phyloP scores from a whole-genome alignment of 208 protist species.

The Trypanosoma avium region DNA sequence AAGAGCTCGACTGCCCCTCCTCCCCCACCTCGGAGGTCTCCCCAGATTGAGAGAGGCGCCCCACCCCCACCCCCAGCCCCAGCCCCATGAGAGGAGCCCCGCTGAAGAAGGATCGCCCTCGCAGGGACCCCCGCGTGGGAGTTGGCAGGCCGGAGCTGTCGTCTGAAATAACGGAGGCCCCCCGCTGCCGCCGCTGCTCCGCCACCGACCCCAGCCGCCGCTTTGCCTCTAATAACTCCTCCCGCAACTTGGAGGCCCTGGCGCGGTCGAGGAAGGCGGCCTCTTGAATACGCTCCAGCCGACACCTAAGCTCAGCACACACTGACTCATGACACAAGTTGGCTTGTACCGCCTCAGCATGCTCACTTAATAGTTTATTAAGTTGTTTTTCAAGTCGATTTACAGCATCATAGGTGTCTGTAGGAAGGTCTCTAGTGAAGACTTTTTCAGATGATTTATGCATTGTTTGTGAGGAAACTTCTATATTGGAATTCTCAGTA shows the following conservation, averaged over 20 bases:
- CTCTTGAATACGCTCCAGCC: slow-evolving; percentile 58
- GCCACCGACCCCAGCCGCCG: slow-evolving; percentile 35
- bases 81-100: neutral
- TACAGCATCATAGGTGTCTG: slow-evolving; percentile 34
- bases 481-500: too few species aligned
- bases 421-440: too few species aligned
- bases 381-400: slow-evolving; percentile 57
- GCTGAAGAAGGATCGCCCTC: too few species aligned
- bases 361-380: slow-evolving; percentile 57
- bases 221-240: slow-evolving; percentile 57
- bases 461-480: too few species aligned
- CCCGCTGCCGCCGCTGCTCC: neutral
- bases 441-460: too few species aligned
- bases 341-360: slow-evolving; percentile 53
- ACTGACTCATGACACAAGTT: slow-evolving; percentile 42
- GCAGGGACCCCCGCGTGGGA: neutral
- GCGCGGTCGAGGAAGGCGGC: slow-evolving; percentile 64
- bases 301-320: slow-evolving; percentile 50
- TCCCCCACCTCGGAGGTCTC: slow-evolving; percentile 7
- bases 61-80: neutral
- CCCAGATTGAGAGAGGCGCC: neutral
- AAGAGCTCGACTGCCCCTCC: neutral
- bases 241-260: slow-evolving; percentile 60
- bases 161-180: slow-evolving; percentile 14
- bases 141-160: slow-evolving; percentile 18